phyloP scores from a whole-genome alignment of 2,329 filamentous ascomycete genomes.

The Herpotrichia juniperi region DNA sequence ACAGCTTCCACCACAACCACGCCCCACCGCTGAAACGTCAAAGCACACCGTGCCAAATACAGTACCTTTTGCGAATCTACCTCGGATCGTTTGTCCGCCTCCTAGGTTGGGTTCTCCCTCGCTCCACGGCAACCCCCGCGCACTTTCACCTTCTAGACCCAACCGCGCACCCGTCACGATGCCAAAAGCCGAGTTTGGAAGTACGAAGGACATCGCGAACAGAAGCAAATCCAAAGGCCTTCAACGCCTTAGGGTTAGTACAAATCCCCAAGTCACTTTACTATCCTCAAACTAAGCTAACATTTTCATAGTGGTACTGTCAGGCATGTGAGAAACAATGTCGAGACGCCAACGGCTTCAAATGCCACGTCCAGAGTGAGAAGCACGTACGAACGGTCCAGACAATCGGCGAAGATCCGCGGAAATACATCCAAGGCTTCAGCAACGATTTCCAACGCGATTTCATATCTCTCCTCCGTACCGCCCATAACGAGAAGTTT shows the following conservation, averaged over 20 bases:
- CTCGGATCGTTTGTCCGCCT: too few species aligned
- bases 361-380: slow-evolving; percentile 79
- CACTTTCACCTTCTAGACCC: neutral
- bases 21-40: too few species aligned
- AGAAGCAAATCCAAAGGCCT: slow-evolving; percentile 71
- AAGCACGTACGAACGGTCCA: slow-evolving; percentile 90
- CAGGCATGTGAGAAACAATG: slow-evolving; percentile 76
- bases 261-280: too few species aligned
- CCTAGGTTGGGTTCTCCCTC: too few species aligned
- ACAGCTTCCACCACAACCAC: too few species aligned
- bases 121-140: too few species aligned
- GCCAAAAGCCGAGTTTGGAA: slow-evolving; percentile 90
- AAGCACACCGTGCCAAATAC: too few species aligned
- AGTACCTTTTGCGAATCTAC: too few species aligned
- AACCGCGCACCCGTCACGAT: slow-evolving; percentile 56
- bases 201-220: slow-evolving; percentile 88
- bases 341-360: slow-evolving; percentile 78
- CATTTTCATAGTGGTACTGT: too few species aligned
- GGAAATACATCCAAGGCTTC: slow-evolving; percentile 82
- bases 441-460: slow-evolving; percentile 80
- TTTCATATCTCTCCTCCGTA: slow-evolving; percentile 77
- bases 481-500: slow-evolving; percentile 87
- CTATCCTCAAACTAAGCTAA: too few species aligned
- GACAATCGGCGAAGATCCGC: slow-evolving; percentile 83
- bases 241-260: slow-evolving; percentile 74